phyloP scores from a whole-genome alignment of 495 filamentous ascomycete species.

The Aspergillus bertholletiae region DNA sequence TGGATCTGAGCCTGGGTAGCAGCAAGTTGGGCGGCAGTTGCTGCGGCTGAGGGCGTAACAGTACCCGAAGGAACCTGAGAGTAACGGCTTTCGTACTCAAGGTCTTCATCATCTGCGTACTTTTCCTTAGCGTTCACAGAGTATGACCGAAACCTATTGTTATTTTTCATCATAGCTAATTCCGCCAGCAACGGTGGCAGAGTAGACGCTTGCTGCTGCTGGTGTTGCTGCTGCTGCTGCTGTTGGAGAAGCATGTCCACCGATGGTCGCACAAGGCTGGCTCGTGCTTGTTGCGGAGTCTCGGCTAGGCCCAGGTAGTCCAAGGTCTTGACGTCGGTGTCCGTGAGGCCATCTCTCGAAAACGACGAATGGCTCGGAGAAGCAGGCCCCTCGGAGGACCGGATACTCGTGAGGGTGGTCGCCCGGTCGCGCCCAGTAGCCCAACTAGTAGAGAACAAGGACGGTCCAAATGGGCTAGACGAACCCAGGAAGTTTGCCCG shows the following conservation, averaged over 20 bases:
- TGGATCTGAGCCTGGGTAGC: slow-evolving; percentile 89
- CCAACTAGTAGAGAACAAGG: slow-evolving; percentile 86
- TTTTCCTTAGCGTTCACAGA: slow-evolving; percentile 99
- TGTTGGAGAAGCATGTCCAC: slow-evolving; percentile 44
- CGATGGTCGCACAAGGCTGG: slow-evolving; percentile 59
- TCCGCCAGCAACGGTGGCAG: slow-evolving; percentile 75
- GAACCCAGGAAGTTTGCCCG: slow-evolving; percentile 60
- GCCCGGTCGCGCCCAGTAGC: slow-evolving; percentile 70
- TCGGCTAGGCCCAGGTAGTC: slow-evolving; percentile 95
- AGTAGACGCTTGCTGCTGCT: slow-evolving; percentile 51
- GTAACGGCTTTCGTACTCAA: slow-evolving; percentile 62
- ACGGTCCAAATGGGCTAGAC: slow-evolving; percentile 79
- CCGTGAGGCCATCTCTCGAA: slow-evolving; percentile 79
- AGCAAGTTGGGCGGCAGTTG: slow-evolving; percentile 65
- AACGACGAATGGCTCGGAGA: slow-evolving; percentile 89
- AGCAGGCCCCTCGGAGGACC: slow-evolving; percentile 80
- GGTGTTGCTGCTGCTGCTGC: slow-evolving; percentile 55
- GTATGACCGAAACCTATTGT: slow-evolving; percentile 90
- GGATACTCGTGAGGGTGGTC: slow-evolving; percentile 81
- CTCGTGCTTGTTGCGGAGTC: slow-evolving; percentile 78
- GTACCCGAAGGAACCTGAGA: slow-evolving; percentile 63
- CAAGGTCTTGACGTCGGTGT: slow-evolving; percentile 88
- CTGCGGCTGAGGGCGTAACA: slow-evolving; percentile 65
- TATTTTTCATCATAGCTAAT: slow-evolving; percentile 70
- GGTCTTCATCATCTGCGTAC: slow-evolving; percentile 90